phyloP scores from a whole-genome alignment of 2,329 filamentous ascomycete genomes.

The Aureobasidium sp. region DNA sequence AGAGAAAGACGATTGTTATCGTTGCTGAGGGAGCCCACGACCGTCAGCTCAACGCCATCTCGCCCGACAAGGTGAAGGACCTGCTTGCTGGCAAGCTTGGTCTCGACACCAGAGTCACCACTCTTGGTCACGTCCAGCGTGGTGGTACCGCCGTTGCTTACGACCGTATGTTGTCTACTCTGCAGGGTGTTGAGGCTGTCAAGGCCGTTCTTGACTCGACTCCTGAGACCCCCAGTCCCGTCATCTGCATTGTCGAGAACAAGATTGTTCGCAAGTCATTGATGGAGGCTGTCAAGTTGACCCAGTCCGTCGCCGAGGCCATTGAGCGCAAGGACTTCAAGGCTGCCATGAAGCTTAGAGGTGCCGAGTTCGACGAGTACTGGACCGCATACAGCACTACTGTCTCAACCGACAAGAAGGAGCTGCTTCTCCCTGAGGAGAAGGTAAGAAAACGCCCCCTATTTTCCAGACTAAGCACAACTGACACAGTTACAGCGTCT shows the following conservation, averaged over 20 bases:
- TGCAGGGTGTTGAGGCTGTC: slow-evolving; percentile 92
- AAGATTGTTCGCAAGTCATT: slow-evolving; percentile 88
- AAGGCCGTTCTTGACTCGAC: slow-evolving; percentile 83
- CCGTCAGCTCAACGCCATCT: slow-evolving; percentile 73
- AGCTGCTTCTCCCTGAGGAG: slow-evolving; percentile 57
- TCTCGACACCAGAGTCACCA: slow-evolving; percentile 89
- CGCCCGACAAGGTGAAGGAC: slow-evolving; percentile 71
- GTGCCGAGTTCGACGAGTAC: slow-evolving; percentile 90
- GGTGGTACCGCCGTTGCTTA: slow-evolving; percentile 89
- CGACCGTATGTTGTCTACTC: slow-evolving; percentile 83
- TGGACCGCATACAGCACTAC: slow-evolving; percentile 87
- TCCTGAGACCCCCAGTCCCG: slow-evolving; percentile 81
- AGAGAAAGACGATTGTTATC: slow-evolving; percentile 96
- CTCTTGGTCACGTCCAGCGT: slow-evolving; percentile 93
- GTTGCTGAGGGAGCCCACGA: slow-evolving; percentile 93
- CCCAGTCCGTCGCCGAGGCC: slow-evolving; percentile 71
- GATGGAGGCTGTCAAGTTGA: slow-evolving; percentile 80
- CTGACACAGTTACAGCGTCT: slow-evolving; percentile 51
- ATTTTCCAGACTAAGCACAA: not conserved
- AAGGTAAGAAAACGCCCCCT: slow-evolving; percentile 46
- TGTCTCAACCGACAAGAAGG: slow-evolving; percentile 68
- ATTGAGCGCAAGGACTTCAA: slow-evolving; percentile 83
- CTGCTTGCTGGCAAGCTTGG: slow-evolving; percentile 73
- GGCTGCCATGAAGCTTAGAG: slow-evolving; percentile 76
- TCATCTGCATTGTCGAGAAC: slow-evolving; percentile 96